Evolutionary conservation across 768 basidiomycete genomes (phyloP).

Genomic region (Hemileccinum rubropunctum): DNA sequence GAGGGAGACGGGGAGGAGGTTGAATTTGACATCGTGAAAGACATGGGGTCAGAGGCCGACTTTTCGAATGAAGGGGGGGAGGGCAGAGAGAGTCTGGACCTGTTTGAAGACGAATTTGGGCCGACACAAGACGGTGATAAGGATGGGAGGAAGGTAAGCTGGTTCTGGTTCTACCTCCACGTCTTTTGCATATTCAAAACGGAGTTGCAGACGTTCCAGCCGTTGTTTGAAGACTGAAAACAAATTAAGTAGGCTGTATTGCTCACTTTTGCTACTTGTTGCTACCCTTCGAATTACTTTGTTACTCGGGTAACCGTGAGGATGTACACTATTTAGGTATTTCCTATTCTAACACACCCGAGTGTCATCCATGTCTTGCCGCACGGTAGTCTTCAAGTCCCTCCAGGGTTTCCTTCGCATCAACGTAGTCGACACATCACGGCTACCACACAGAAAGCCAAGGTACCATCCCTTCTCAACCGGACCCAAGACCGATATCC

Average conservation of each 20-base stretch:
- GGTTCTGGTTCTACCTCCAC: not conserved
- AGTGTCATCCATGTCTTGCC: slow-evolving; percentile 14
- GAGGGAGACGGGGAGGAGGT: slow-evolving; percentile 36
- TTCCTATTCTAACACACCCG: not conserved
- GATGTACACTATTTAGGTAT: not conserved
- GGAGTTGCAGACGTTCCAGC: slow-evolving; percentile 26
- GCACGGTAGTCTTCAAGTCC: slow-evolving; percentile 9
- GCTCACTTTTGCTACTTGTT: not conserved
- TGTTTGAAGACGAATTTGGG: slow-evolving; percentile 33
- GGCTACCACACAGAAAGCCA: slow-evolving; percentile 2
- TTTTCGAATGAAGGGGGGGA: slow-evolving; percentile 7
- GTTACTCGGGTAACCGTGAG: too few species aligned
- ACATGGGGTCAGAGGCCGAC: not conserved
- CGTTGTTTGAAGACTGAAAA: slow-evolving; percentile 32
- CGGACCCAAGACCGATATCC: not conserved
- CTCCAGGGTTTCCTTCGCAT: slow-evolving; percentile 6
- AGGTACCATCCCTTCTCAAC: slow-evolving; percentile 13
- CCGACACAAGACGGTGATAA: slow-evolving; percentile 29
- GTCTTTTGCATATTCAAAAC: not conserved
- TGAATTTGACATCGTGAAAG: slow-evolving; percentile 19
- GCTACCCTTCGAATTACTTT: too few species aligned
- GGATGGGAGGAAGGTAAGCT: slow-evolving; percentile 26
- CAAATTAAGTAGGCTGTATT: not conserved
- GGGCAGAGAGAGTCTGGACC: slow-evolving; percentile 24
- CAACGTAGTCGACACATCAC: slow-evolving; percentile 3